A percentile compares a stretch with the other conserved stretches of the same genome.
phyloP scores from a whole-genome alignment of 2,329 filamentous ascomycete species.

The Alternaria gaisen region DNA sequence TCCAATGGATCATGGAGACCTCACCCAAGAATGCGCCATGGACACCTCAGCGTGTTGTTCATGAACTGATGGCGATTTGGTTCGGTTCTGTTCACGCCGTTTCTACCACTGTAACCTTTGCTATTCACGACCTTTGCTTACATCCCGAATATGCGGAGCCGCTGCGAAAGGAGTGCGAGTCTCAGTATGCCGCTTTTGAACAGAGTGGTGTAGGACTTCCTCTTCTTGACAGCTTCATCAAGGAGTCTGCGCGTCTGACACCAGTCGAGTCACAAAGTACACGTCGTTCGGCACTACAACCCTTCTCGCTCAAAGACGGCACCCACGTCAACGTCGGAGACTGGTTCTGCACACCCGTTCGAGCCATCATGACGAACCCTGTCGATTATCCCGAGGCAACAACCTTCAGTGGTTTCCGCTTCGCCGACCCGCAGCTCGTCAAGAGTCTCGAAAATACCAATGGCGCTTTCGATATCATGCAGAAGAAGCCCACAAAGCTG shows the following conservation, averaged over 20 bases:
- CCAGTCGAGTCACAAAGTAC: conserved; percentile 31
- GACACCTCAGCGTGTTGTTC: conserved; percentile 34
- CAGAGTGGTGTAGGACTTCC: conserved; percentile 22
- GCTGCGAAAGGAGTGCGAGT: conserved; percentile 24
- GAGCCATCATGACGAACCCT: conserved; percentile 25
- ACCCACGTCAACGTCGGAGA: conserved; percentile 24
- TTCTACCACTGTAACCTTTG: conserved; percentile 29
- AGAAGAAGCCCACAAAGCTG: conserved; percentile 21
- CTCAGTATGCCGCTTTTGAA: conserved; percentile 26
- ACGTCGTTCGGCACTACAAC: conserved; percentile 23
- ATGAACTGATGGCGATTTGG: conserved; percentile 49
- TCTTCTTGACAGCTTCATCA: conserved; percentile 34
- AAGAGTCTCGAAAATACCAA: conserved; percentile 6
- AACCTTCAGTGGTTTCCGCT: conserved; percentile 32
- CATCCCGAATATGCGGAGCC: conserved; percentile 29
- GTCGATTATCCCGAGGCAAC: conserved; percentile 19
- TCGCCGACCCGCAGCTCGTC: conserved; percentile 20
- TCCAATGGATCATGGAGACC: conserved; percentile 49
- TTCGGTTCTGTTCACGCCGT: conserved; percentile 46
- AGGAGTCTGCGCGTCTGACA: conserved; percentile 29
- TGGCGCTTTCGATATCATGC: conserved; percentile 10
- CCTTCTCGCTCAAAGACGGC: conserved; percentile 27
- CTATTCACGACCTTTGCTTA: conserved; percentile 27
- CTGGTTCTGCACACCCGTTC: conserved; percentile 30
- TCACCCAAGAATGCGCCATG: conserved; percentile 37